A percentile compares a stretch with the other conserved stretches of the same genome.
Conservation (phyloP, 768 basidiomycete species). For the Lactifluus pinguis region DNA sequence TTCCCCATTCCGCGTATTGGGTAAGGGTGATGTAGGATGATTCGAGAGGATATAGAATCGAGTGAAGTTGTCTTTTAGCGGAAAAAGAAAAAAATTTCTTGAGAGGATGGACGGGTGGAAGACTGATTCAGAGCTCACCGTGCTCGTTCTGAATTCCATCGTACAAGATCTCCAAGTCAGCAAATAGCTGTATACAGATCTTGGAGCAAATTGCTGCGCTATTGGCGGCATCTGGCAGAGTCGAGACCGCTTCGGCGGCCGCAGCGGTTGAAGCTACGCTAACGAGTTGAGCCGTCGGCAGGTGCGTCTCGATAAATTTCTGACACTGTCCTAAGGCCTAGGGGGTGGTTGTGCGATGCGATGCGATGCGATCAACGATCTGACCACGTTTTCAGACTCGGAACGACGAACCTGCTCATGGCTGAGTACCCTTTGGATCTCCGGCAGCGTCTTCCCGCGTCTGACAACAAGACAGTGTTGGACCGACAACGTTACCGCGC, state of each 20-base stretch:
- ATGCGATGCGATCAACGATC: background rate
- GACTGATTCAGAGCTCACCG: constrained; percentile 27
- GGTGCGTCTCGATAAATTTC: constrained; percentile 42
- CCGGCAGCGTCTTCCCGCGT: constrained; percentile 42
- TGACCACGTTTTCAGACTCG: background rate
- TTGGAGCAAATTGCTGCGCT: constrained; percentile 71
- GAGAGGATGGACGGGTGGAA: background rate
- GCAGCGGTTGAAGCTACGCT: constrained; percentile 65
- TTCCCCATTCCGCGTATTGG: constrained; percentile 17
- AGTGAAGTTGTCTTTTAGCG: constrained; percentile 50
- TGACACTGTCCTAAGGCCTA: constrained; percentile 76
- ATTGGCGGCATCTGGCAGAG: constrained; percentile 34
- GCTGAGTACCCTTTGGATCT: constrained; percentile 56
- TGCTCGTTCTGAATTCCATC: constrained; percentile 57
- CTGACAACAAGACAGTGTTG: constrained; percentile 64
- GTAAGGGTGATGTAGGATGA: constrained; percentile 26
- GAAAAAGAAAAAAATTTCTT: background rate
- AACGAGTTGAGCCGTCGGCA: constrained; percentile 45
- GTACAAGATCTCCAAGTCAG: constrained; percentile 50
- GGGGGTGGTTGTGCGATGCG: background rate
- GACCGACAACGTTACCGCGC: constrained; percentile 49
- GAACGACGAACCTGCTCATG: constrained; percentile 60
- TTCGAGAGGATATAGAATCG: constrained; percentile 55
- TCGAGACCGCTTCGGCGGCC: constrained; percentile 45
- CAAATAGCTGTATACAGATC: constrained; percentile 49